A percentile compares a stretch with the other conserved stretches of the same genome.
Conservation (phyloP, 352 stramenopile species). For the Peronospora farinosa region DNA sequence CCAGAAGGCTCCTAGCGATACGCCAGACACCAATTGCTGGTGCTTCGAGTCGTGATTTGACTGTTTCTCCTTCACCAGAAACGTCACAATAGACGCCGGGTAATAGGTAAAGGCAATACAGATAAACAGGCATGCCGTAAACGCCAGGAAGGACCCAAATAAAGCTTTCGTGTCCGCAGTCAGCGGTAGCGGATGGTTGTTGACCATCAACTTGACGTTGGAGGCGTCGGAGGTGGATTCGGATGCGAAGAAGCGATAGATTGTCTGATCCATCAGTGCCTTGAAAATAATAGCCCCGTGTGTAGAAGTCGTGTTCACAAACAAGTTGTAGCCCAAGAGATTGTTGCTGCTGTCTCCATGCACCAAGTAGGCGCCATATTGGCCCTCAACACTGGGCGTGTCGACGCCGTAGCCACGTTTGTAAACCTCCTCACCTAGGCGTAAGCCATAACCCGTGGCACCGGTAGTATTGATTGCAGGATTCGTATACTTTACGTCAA, state of each 20-base stretch:
- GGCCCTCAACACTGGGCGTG: constrained; percentile 15
- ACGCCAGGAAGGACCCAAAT: constrained; percentile 48
- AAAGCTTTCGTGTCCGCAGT: constrained; percentile 39
- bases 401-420: constrained; percentile 39
- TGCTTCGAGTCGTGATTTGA: constrained; percentile 92
- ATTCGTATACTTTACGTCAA: constrained; percentile 46
- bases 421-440: constrained; percentile 44
- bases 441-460: constrained; percentile 40
- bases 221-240: constrained; percentile 18
- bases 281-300: constrained; percentile 61
- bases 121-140: constrained; percentile 83
- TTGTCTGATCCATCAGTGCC: constrained; percentile 47
- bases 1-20: constrained; percentile 93
- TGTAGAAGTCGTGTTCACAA: constrained; percentile 56
- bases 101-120: constrained; percentile 90
- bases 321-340: constrained; percentile 54
- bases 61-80: constrained; percentile 93
- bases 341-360: constrained; percentile 37
- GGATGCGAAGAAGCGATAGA: constrained; percentile 51
- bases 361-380: constrained; percentile 53
- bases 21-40: constrained; percentile 92
- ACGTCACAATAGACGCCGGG: constrained; percentile 88
- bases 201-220: constrained; percentile 38
- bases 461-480: constrained; percentile 38
- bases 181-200: constrained; percentile 46